Base-by-base conservation (phyloP, 495 filamentous ascomycete species). In the Trichoderma virens region DNA sequence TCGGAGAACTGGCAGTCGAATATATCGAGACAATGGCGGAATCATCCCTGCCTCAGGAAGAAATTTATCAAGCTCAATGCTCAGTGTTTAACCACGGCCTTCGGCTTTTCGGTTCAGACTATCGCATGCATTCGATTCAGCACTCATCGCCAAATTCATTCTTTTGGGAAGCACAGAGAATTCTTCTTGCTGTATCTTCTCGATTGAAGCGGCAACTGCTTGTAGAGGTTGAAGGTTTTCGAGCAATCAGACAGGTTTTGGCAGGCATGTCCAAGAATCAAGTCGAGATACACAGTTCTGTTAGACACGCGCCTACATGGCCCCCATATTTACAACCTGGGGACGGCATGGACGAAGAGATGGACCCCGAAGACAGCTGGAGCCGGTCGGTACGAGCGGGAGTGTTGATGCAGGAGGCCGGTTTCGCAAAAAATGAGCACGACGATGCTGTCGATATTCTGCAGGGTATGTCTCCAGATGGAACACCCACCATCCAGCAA, bases 161-260 rank as follows among this genome's bases (percentile, higher is more conserved):
- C 71, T 77, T 77, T 61, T 82, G 79, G 79, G 71, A 75, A 27
- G 78, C 78, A 0, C 79, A 82, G 38, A 75, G 69, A 38, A 60
- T 72, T 20, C 70, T 82, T 11, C 62, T 82, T 31, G 66, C 64
- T 5, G 67, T 78, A 63, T 76, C 78, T 2, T 68, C 74, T 11
- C 68, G 63, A 14, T 31, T 76, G 20, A 66, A 76, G 5, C 76
- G 67, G 2, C 72, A 70, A 5, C 62, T 82, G 3, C 65, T 76
- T 27, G 72, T 81, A 35, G 70, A 71, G 56, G 64, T 69, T 59
- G 62, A 66, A 2, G 71, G 75, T 61, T 81, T 77, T 38, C 70
- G 67, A 34, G 70, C 78, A 0, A 67, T 82, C 32, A 72, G 77
- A 28, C 34, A 65, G 41, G 79, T 82, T 3, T 67, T 82, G 61